phyloP scores from a whole-genome alignment of 1,284 basidiomycete species.

The Naganishia liquefaciens region DNA sequence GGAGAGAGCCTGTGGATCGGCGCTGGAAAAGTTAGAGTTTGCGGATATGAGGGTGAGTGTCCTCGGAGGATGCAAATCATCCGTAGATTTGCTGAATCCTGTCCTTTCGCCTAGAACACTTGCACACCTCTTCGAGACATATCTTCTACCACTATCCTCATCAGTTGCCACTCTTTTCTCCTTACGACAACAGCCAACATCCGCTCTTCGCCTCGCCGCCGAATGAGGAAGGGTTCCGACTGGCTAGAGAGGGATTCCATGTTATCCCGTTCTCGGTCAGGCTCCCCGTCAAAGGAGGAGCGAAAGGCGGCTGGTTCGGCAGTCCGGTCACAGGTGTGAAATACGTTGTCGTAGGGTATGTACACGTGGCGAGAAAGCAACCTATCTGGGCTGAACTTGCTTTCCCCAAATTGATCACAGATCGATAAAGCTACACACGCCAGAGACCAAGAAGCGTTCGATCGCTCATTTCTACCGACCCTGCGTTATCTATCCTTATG shows the following conservation, averaged over 20 bases:
- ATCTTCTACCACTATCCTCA: conserved; percentile 82
- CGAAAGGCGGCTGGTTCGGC: conserved; percentile 67
- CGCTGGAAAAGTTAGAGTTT: conserved; percentile 76
- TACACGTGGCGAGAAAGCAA: too few species aligned
- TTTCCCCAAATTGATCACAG: conserved; percentile 41
- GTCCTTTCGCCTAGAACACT: conserved; percentile 3
- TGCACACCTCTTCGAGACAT: conserved; percentile 64
- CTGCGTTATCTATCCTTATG: conserved; percentile 77
- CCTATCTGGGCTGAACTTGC: background rate
- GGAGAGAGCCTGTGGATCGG: conserved; percentile 69
- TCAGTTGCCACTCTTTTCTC: conserved; percentile 62
- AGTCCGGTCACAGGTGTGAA: conserved; percentile 62
- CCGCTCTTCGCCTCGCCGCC: conserved; percentile 59
- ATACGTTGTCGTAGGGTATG: conserved; percentile 81
- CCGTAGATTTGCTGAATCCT: background rate
- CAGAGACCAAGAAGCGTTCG: conserved; percentile 64
- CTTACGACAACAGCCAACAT: conserved; percentile 51
- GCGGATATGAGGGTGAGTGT: conserved; percentile 75
- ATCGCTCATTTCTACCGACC: conserved; percentile 91
- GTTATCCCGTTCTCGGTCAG: conserved; percentile 75
- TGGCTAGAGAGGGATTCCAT: conserved; percentile 69
- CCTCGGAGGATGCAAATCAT: background rate
- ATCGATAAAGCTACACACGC: conserved; percentile 77
- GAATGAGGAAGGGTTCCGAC: conserved; percentile 71
- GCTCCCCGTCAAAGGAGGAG: conserved; percentile 66